Conservation (phyloP, 2,329 filamentous ascomycete genomes). For the Didymella pomorum region DNA sequence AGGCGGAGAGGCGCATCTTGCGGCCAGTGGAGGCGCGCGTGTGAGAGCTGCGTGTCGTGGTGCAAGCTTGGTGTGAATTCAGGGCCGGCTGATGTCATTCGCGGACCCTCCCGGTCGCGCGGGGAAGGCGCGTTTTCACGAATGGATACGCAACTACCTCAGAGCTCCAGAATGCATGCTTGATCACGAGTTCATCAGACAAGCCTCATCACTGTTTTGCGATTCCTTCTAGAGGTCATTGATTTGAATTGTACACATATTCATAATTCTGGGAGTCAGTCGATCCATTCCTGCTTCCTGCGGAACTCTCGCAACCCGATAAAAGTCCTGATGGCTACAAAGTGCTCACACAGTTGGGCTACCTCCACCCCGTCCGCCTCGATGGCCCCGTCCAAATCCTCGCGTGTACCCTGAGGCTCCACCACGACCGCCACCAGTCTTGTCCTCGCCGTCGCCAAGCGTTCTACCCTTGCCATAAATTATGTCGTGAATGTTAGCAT, state of each 20-base stretch:
- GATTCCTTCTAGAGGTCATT: too few relatives aligned
- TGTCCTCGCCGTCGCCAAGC: slow-evolving; percentile 1
- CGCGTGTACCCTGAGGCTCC: not conserved
- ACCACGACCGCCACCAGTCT: not conserved
- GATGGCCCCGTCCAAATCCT: not conserved
- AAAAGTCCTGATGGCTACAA: too few relatives aligned
- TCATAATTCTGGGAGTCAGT: too few relatives aligned
- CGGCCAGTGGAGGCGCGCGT: not conserved
- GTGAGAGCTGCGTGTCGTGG: slow-evolving; percentile 1
- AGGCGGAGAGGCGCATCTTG: slow-evolving; percentile 5
- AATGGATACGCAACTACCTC: not conserved
- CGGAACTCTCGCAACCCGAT: too few relatives aligned
- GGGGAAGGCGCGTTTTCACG: not conserved
- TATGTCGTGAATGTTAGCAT: not conserved
- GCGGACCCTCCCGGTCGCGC: too few relatives aligned
- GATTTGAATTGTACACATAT: too few relatives aligned
- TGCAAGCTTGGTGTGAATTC: not conserved
- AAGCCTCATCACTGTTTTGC: too few relatives aligned
- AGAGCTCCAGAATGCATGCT: too few relatives aligned
- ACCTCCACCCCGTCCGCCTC: slow-evolving; percentile 2
- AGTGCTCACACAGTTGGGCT: not conserved
- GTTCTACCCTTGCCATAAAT: not conserved
- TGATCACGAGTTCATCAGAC: too few relatives aligned
- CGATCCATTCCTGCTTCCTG: too few relatives aligned
- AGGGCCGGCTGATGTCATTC: slow-evolving; percentile 15